Evolutionary conservation across 148 eudicot genomes (phyloP), one percentile per base, ranked within the genome.

Genomic region (Polygonum maritimum): DNA sequence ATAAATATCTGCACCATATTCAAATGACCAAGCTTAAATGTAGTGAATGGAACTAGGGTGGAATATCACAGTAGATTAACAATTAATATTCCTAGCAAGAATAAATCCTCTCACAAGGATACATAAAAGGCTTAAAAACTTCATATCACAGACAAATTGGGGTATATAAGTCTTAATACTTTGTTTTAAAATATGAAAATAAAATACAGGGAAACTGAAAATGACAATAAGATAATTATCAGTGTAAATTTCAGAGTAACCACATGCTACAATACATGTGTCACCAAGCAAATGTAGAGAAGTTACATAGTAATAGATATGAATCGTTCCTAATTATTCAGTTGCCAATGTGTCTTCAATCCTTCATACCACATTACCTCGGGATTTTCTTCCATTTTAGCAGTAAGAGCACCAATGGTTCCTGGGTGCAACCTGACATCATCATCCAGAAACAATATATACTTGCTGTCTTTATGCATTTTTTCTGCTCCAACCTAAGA

Each of bases 371-470:
- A n/a, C 65, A 45, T 67, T 78, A 94, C 98, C 86, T 94, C 94
- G 2, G 98, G 98, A 74, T 88, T 92, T 78, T 94, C 89, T 78
- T 84, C 89, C 98, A 94, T 94, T 83, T 94, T 92, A 36, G 92
- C 94, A 57, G 94, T 89, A 69, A 94, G 98, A 75, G 93, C 96
- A 76, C 98, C 98, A 78, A 94, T 89, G 78, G 97, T 84, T 72
- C 98, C 98, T 60, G 98, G 98, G 80, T 94, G 98, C 78, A 94
- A 84, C 85, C 96, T 90, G 79, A 92, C 93, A 89, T 94, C 98
- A 80, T 94, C 98, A 82, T 94, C 98, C 8, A 94, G 89, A 80
- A 94, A 94, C 75, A 94, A 81, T 77, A 94, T 91, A 78, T 94
- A 94, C 84, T 94, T 94, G 90, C 88, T 92, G 74, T 94, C 96